phyloP scores from a whole-genome alignment of 208 protist genomes.

The Leishmania tropica region DNA sequence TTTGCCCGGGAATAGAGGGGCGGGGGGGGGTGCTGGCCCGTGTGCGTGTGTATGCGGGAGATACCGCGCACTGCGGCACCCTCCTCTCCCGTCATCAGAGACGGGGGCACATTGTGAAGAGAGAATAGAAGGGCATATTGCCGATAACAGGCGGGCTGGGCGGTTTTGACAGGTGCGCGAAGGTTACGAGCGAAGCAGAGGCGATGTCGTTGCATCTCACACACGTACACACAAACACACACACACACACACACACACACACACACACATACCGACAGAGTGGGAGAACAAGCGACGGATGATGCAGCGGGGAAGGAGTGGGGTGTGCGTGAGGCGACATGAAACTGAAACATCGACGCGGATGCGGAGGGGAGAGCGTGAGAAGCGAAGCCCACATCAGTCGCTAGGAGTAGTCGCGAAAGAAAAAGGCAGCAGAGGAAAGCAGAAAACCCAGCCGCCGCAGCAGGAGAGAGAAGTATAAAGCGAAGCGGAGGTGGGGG shows the following conservation, averaged over 20 bases:
- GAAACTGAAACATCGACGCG: too few species aligned
- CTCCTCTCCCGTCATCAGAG: too few species aligned
- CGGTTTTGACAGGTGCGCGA: too few species aligned
- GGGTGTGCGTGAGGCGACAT: too few species aligned
- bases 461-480: not conserved
- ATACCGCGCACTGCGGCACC: too few species aligned
- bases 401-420: not conserved
- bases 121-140: too few species aligned
- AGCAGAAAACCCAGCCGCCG: not conserved
- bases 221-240: not conserved
- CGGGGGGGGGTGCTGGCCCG: not conserved
- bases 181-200: too few species aligned
- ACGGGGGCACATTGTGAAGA: too few species aligned
- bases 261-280: not conserved
- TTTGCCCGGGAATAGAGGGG: not conserved
- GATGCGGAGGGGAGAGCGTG: not conserved
- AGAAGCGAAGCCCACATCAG: not conserved
- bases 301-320: not conserved
- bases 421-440: not conserved
- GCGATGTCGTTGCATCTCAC: too few species aligned
- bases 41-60: slow-evolving; percentile 4
- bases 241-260: not conserved
- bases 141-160: too few species aligned
- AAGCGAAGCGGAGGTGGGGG: too few species aligned
- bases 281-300: not conserved